These are phyloP conservation scores for Leishmania martiniquensis DNA, from an alignment of 208 protist species.

Conservation along the genomic window DNA sequence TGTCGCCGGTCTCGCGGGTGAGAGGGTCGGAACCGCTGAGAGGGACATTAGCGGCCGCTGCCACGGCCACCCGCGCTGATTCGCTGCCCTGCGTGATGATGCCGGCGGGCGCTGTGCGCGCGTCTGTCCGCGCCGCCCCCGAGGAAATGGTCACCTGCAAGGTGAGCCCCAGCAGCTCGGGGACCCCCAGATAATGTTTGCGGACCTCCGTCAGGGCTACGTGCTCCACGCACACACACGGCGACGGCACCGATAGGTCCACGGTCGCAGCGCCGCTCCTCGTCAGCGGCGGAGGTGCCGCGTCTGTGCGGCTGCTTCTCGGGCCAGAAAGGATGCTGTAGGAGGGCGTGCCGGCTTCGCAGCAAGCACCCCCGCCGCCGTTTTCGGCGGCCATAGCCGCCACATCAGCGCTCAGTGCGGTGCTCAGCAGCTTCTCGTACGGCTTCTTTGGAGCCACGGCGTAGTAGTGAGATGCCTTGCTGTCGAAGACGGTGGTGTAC, in stretches of 20 bases:
- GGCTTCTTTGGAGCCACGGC: constrained; percentile 18
- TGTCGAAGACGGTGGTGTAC: constrained; percentile 25
- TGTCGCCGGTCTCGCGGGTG: not conserved
- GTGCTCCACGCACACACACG: not conserved
- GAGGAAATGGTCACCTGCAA: not conserved
- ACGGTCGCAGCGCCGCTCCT: not conserved
- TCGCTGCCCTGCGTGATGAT: not conserved
- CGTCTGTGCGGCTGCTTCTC: not conserved
- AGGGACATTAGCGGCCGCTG: not conserved
- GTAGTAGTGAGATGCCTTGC: constrained; percentile 20
- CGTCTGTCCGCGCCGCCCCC: not conserved
- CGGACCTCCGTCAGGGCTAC: not conserved
- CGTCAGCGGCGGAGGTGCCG: not conserved
- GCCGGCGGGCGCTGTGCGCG: not conserved
- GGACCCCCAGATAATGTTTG: not conserved
- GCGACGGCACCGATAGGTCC: not conserved
- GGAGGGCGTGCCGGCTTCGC: not conserved
- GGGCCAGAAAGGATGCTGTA: not conserved
- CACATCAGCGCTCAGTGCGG: constrained; percentile 17
- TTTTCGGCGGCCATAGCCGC: not conserved
- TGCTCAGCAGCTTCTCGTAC: not conserved
- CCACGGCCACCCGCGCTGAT: not conserved
- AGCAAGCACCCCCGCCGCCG: not conserved
- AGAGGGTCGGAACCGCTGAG: too few species aligned
- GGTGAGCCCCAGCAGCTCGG: not conserved